These are phyloP conservation scores for Skeletonema marinoi DNA, from an alignment of 108 stramenopile species.

Conservation along the genomic window DNA sequence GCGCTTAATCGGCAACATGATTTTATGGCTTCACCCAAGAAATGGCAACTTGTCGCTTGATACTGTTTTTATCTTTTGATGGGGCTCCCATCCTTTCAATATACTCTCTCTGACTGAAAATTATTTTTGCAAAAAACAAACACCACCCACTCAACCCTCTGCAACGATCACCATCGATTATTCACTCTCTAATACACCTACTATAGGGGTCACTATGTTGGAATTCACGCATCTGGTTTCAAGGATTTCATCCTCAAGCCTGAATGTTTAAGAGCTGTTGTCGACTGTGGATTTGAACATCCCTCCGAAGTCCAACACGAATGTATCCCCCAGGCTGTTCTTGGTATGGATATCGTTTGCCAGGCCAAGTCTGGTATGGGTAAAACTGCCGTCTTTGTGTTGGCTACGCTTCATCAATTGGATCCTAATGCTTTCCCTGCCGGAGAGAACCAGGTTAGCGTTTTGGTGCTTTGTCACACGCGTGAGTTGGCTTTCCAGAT, in stretches of 20 bases:
- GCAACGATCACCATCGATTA: slow-evolving; percentile 27
- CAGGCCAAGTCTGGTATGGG: slow-evolving; percentile 99
- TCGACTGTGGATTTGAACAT: slow-evolving; percentile 99
- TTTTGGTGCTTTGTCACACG: slow-evolving; percentile 98
- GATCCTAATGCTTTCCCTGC: slow-evolving; percentile 70
- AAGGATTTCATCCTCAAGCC: slow-evolving; percentile 99
- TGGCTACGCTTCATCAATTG: slow-evolving; percentile 97
- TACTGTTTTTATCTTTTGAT: background rate
- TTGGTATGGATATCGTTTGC: slow-evolving; percentile 99
- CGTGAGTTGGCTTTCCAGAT: slow-evolving; percentile 99
- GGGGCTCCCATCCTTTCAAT: background rate
- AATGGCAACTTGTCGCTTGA: background rate
- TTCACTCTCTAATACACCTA: slow-evolving; percentile 8
- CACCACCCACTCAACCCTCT: slow-evolving; percentile 4
- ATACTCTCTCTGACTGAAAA: slow-evolving; percentile 15
- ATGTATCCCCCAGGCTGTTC: slow-evolving; percentile 98
- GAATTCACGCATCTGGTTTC: slow-evolving; percentile 98
- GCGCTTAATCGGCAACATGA: background rate
- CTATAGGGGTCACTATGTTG: slow-evolving; percentile 96
- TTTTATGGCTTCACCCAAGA: background rate
- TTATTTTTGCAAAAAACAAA: slow-evolving; percentile 19
- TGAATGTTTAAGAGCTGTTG: slow-evolving; percentile 97
- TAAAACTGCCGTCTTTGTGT: slow-evolving; percentile 99
- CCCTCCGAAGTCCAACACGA: slow-evolving; percentile 99
- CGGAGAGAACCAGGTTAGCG: slow-evolving; percentile 81